Conservation (phyloP, 2,329 filamentous ascomycete species). For the Coniochaeta pulveracea region DNA sequence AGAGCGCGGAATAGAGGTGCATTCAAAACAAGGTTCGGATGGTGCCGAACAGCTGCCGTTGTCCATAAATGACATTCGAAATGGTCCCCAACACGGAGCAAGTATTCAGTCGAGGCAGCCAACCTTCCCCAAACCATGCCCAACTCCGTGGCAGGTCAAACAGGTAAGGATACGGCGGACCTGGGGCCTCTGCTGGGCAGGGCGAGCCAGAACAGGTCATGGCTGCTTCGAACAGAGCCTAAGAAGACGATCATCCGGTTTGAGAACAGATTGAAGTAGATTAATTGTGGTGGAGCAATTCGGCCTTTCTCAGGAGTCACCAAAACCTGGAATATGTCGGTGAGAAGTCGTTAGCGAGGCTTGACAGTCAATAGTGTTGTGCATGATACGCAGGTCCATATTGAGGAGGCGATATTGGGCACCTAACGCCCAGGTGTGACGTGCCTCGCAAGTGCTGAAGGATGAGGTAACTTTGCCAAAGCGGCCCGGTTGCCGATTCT, state of each 20-base stretch:
- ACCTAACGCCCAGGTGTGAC: background rate
- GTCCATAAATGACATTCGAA: background rate
- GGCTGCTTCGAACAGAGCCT: background rate
- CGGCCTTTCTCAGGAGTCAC: background rate
- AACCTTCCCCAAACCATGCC: background rate
- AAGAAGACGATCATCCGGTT: background rate
- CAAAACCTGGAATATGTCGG: too few relatives aligned
- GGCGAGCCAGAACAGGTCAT: background rate
- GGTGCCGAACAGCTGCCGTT: background rate
- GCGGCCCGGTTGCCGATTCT: constrained; percentile 26
- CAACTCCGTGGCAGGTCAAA: too few relatives aligned
- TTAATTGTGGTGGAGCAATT: background rate
- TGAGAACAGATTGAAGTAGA: constrained; percentile 1
- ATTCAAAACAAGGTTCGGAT: constrained; percentile 3
- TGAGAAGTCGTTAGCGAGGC: background rate
- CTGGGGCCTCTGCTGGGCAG: background rate
- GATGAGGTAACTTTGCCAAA: constrained; percentile 11
- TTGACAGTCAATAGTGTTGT: background rate
- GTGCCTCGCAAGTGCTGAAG: background rate
- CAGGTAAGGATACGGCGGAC: too few relatives aligned
- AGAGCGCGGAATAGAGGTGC: background rate
- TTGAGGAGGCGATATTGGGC: constrained; percentile 4
- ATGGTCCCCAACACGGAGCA: background rate
- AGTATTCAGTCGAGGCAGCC: background rate
- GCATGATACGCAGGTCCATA: background rate